Evolutionary conservation across 345 rosid species (phyloP).

Genomic region (Linum trigynum): DNA sequence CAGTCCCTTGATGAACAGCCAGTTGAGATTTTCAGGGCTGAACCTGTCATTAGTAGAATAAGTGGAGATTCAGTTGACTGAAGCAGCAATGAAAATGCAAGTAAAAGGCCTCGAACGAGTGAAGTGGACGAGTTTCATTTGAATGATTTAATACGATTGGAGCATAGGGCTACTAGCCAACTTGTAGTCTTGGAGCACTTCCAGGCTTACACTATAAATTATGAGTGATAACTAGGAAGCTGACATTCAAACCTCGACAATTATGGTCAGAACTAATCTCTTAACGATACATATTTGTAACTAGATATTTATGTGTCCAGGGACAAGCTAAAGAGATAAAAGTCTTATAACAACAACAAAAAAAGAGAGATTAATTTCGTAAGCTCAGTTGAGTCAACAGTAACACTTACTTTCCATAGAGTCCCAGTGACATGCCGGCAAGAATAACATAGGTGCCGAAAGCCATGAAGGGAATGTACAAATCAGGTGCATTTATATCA

Average conservation of each 20-base stretch:
- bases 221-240: too few species aligned
- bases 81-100: background rate
- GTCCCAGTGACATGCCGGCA: constrained; percentile 76
- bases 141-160: background rate
- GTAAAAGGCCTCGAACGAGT: background rate
- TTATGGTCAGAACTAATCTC: background rate
- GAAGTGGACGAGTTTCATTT: background rate
- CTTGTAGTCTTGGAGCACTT: too few species aligned
- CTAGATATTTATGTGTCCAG: background rate
- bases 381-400: constrained; percentile 35
- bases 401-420: constrained; percentile 70
- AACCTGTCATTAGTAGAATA: constrained; percentile 39
- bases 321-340: background rate
- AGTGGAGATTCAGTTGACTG: background rate
- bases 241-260: background rate
- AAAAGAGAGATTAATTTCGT: background rate
- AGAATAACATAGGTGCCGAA: constrained; percentile 81
- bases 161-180: background rate
- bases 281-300: background rate
- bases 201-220: too few species aligned
- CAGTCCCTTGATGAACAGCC: constrained; percentile 85
- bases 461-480: constrained; percentile 95
- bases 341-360: constrained; percentile 45
- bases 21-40: constrained; percentile 80
- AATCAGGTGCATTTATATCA: constrained; percentile 91